Base-by-base conservation (phyloP, 2,329 filamentous ascomycete genomes). In the Dactylonectria estremocensis region DNA sequence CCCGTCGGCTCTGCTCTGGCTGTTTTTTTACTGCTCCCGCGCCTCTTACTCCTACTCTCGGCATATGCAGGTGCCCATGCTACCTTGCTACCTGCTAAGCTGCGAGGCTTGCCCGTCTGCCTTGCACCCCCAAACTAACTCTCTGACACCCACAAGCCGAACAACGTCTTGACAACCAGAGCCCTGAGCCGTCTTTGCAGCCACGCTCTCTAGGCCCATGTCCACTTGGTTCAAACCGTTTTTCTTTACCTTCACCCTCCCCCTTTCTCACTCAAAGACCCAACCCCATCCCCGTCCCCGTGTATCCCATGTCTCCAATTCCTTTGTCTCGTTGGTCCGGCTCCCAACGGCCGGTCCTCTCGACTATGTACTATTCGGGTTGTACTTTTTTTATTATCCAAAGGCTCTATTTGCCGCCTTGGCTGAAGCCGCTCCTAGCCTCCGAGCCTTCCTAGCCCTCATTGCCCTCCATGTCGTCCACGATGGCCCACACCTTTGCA, bases 401-500 rank as follows among this genome's bases (percentile, higher is more conserved):
- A 68, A 69, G 65, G 48, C 64, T 68, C 66, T 54, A 65, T 69
- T 75, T 58, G 64, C 53, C 58, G 58, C 58, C 58, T 48, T 57
- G 64, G 52, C 61, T 58, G 48, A 28, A 53, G 68, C 70, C 77
- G 76, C 78, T 77, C 73, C 74, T 71, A 78, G 74, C 75, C 77
- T 73, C 58, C 69, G 56, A 65, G 61, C 61, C 68, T 58, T 71
- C 61, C 66, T 64, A 46, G 61, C 61, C 68, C 65, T 69, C 60
- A 54, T 70, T 70, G 60, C 72, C 68, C 71, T 75, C 69, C 74
- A 74, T 72, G 71, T 65, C 71, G 69, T 76, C 75, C 69, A 70
- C 69, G 67, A 75, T 72, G 76, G 77, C 72, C 78, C 78, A 80
- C 78, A 75, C 75, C 71, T 76, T 75, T 76, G 76, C 76, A 78